Evolutionary conservation across 2,329 filamentous ascomycete genomes (phyloP).

Genomic region (Xylariaceae sp.): DNA sequence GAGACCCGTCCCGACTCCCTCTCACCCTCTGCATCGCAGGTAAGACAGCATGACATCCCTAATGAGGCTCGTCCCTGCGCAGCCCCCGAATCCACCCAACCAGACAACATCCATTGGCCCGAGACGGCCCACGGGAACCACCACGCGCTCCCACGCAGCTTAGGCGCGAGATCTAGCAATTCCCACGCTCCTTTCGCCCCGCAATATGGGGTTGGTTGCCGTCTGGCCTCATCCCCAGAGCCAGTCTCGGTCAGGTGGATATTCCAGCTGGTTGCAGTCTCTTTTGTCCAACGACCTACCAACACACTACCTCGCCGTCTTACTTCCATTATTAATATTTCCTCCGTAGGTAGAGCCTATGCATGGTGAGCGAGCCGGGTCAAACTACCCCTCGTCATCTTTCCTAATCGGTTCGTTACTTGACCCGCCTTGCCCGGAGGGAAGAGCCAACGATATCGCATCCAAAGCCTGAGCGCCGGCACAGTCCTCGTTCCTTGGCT

Average conservation of each 20-base stretch:
- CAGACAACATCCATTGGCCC: constrained; percentile 34
- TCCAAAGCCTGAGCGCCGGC: constrained; percentile 1
- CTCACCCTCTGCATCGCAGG: too few relatives aligned
- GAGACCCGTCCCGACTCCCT: too few relatives aligned
- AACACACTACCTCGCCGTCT: not conserved
- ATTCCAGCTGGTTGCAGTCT: constrained; percentile 3
- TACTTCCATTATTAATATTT: not conserved
- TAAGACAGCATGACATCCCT: not conserved
- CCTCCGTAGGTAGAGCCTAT: not conserved
- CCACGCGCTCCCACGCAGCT: constrained; percentile 6
- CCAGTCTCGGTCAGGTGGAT: constrained; percentile 2
- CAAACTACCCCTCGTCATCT: constrained; percentile 1
- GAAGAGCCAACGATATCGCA: constrained; percentile 16
- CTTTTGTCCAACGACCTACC: not conserved
- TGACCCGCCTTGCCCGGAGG: constrained; percentile 9
- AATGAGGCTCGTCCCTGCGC: constrained; percentile 16
- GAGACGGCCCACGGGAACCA: constrained; percentile 29
- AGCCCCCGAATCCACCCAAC: constrained; percentile 32
- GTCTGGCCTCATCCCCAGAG: constrained; percentile 16
- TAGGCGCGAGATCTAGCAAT: not conserved
- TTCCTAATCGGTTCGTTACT: constrained; percentile 4
- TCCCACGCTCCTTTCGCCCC: not conserved
- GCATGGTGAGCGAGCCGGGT: constrained; percentile 4
- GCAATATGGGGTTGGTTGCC: constrained; percentile 24
- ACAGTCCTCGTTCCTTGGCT: constrained; percentile 4